A percentile compares a stretch with the other conserved stretches of the same genome.
phyloP scores from a whole-genome alignment of 2,329 filamentous ascomycete genomes.

The Biscogniauxia marginata region DNA sequence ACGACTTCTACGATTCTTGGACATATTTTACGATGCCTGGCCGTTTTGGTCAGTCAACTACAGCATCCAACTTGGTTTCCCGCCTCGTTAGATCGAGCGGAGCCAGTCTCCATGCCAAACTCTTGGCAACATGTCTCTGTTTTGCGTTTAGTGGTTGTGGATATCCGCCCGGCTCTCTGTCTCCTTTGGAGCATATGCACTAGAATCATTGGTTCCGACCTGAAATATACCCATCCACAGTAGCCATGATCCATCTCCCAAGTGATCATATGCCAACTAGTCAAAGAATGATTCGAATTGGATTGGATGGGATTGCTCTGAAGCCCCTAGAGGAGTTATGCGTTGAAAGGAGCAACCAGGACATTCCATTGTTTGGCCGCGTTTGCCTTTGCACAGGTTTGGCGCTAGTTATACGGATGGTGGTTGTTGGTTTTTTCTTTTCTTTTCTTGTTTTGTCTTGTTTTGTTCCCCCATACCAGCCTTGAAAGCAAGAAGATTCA shows the following conservation, averaged over 20 bases:
- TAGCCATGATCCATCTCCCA: not conserved
- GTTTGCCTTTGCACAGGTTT: not conserved
- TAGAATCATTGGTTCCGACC: not conserved
- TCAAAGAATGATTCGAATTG: not conserved
- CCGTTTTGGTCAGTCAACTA: slow-evolving; percentile 15
- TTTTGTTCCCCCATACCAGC: not conserved
- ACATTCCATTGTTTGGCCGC: not conserved
- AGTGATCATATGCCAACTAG: not conserved
- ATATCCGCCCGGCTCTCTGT: slow-evolving; percentile 5
- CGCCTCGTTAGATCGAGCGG: slow-evolving; percentile 14
- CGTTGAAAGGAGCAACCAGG: not conserved
- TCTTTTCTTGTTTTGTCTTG: not conserved
- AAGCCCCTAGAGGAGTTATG: not conserved
- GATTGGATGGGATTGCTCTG: not conserved
- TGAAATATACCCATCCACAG: not conserved
- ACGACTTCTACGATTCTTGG: slow-evolving; percentile 31
- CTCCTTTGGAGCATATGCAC: slow-evolving; percentile 10
- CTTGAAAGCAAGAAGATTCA: not conserved
- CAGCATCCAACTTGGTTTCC: slow-evolving; percentile 14
- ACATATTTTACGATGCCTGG: slow-evolving; percentile 31
- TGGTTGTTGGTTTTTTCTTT: not conserved
- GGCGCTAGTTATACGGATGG: not conserved
- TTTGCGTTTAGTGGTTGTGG: slow-evolving; percentile 15
- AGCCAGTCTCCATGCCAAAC: slow-evolving; percentile 10
- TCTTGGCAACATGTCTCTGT: slow-evolving; percentile 5